Base-by-base conservation (phyloP, 192 early-diverging fungal genomes). In the Backusella parvicylindrica region DNA sequence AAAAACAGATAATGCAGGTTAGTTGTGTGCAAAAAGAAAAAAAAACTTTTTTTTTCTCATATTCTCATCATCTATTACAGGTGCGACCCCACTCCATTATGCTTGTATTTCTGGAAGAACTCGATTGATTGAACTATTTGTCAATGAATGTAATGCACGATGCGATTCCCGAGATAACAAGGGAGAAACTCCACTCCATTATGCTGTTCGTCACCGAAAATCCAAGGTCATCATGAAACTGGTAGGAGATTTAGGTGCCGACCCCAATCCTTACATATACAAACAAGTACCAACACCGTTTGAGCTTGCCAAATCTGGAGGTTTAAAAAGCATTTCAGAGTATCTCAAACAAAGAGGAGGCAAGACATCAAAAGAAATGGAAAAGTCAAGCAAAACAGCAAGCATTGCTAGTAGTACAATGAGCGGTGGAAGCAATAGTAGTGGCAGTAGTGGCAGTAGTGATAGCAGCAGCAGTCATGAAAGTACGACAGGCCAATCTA, bases 181-280 rank as follows among this genome's bases (percentile, higher is more conserved):
- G 28, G 79, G 75, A n/a, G 79, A 81, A 35, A 81, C 79, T 26
- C 75, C 75, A 0, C 56, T 81, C 31, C 79, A 81, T 67, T 76
- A 69, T 30, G 73, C 74, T 37, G 72, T 76, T 33, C 74, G 75
- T 1, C 41, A 73, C 28, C 60, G 41, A 32, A 60, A 60, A 37
- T 36, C 41, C 26, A 76, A 81, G 32, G 49, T 40, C 0, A 32
- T 76, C 0, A 37, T 47, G 3, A 68, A 30, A 43, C 18, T 81
- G 13, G 56, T 81, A 0, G 73, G 69, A 1, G 71, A 72, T 3
- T 16, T 76, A 1, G 71, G 66, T 26, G 75, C 47, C 3, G 49
- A 77, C 47, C 69, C 66, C 15, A 81, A 76, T 21, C 50, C 64
- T n/a, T 75, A 69, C 60, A 21, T 66, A 7, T 7, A 32, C 31